phyloP scores from a whole-genome alignment of 768 basidiomycete genomes.

The Candolleomyces efflorescens region DNA sequence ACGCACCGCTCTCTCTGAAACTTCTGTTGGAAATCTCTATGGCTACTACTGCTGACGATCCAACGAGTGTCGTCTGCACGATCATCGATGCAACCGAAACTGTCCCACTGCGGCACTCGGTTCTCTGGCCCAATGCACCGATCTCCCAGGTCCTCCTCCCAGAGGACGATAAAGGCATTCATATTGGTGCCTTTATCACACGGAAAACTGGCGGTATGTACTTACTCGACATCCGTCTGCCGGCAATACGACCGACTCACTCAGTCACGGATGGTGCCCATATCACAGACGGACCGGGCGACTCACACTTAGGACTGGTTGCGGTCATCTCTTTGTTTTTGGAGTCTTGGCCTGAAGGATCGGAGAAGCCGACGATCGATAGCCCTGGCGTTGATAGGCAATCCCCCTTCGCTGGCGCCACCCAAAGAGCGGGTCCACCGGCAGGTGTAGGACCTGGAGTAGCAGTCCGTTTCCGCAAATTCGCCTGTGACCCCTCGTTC shows the following conservation, averaged over 20 bases:
- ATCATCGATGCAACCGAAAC: conserved; percentile 40
- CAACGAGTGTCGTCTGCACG: conserved; percentile 3
- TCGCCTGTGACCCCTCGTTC: conserved; percentile 48
- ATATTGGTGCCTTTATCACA: conserved; percentile 53
- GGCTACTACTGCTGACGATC: neutral
- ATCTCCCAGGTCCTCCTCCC: conserved; percentile 46
- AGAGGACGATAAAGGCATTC: conserved; percentile 46
- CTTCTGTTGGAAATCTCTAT: neutral
- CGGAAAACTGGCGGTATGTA: conserved; percentile 13
- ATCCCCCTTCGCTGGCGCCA: neutral
- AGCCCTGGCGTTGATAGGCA: too few relatives aligned
- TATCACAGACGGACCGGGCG: too few relatives aligned
- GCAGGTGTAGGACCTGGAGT: conserved; percentile 5
- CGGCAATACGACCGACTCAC: too few relatives aligned
- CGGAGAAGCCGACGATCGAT: conserved; percentile 14
- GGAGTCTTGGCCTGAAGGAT: conserved; percentile 31
- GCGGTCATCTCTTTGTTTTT: conserved; percentile 57
- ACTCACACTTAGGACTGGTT: conserved; percentile 23
- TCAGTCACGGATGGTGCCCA: too few relatives aligned
- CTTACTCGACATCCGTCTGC: too few relatives aligned
- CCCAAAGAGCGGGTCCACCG: neutral
- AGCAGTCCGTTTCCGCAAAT: conserved; percentile 53
- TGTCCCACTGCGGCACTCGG: conserved; percentile 46
- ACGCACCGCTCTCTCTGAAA: too few relatives aligned
- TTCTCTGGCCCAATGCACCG: conserved; percentile 53